Base-by-base conservation (phyloP, 2,329 filamentous ascomycete species). In the Erysiphe pulchra region DNA sequence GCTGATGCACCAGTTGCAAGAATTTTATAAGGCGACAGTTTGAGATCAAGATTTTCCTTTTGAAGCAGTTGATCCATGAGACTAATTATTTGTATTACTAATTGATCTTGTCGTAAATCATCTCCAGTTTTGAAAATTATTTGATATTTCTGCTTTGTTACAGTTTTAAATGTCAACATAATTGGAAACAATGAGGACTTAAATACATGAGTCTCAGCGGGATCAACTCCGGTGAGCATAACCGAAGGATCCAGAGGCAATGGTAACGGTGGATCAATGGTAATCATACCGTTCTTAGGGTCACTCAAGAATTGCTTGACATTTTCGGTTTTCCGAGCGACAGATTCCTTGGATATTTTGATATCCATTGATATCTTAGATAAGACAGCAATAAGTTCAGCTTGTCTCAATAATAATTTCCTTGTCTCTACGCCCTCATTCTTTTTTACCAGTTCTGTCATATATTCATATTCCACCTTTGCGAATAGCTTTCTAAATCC, bases 111-210 rank as follows among this genome's bases (percentile, higher is more conserved):
- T 13, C 90, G 80, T 45, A 98, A 68, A 58, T 98, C 90, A 58
- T 98, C 90, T 33, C 90, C 90, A 1, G 85, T 85, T 61, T 98
- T 98, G 72, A 98, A 98, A 45, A 95, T 80, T 51, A 98, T 80
- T 10, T 87, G 80, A 57, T 95, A 98, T 48, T 77, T 80, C 36
- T 70, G 71, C 8, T 81, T 82, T 2, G 72, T 72, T 0, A 73
- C 69, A 0, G 86, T 92, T 56, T 80, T 86, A 64, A 95, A 94
- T 10, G 81, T 82, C 48, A 94, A 75, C 54, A 90, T 84, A 49
- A 98, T 79, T 0, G 90, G 90, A 39, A 83, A 85, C 9, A 98
- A 64, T 0, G 85, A 90, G 1, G 90, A 98, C 59, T 95, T 98
- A 66, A 98, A 93, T 18, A 98, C 86, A 44, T 78, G 78, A 20